Conservation (phyloP, 75 land plant genomes). For the Selaginella moellendorffii region DNA sequence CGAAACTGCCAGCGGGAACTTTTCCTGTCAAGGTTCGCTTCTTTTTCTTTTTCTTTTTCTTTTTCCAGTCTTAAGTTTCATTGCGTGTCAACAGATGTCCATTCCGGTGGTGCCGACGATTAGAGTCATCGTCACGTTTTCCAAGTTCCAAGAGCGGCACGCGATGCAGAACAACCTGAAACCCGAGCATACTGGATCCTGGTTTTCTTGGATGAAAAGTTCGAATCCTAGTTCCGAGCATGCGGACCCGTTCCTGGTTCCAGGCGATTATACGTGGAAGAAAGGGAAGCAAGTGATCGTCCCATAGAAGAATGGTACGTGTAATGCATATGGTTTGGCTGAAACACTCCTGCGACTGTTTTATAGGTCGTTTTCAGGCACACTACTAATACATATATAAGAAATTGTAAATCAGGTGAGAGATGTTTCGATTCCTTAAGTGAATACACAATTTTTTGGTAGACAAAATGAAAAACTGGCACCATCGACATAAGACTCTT, state of each 20-base stretch:
- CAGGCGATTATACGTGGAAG: conserved; percentile 89
- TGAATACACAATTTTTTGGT: too few species aligned
- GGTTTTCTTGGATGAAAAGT: conserved; percentile 71
- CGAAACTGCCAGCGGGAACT: conserved; percentile 72
- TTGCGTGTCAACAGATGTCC: conserved; percentile 27
- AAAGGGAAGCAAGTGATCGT: too few species aligned
- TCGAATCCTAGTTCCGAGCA: conserved; percentile 26
- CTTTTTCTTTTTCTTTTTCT: background rate
- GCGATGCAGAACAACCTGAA: background rate
- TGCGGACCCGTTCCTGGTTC: conserved; percentile 77
- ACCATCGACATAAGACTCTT: too few species aligned
- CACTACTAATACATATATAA: too few species aligned
- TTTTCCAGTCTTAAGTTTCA: too few species aligned
- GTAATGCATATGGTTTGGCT: too few species aligned
- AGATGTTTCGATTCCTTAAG: too few species aligned
- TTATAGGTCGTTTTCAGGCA: too few species aligned
- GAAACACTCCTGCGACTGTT: too few species aligned
- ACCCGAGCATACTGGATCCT: conserved; percentile 32
- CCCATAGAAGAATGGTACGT: too few species aligned
- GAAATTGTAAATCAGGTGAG: too few species aligned
- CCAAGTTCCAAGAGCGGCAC: conserved; percentile 33
- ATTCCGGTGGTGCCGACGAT: conserved; percentile 58
- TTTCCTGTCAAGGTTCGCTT: conserved; percentile 73
- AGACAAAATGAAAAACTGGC: too few species aligned
- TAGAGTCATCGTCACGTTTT: conserved; percentile 44